Evolutionary conservation across 441 rosid species (phyloP), one percentile per base, ranked within the genome.

Genomic region (Cnidoscolus chayamansa): DNA sequence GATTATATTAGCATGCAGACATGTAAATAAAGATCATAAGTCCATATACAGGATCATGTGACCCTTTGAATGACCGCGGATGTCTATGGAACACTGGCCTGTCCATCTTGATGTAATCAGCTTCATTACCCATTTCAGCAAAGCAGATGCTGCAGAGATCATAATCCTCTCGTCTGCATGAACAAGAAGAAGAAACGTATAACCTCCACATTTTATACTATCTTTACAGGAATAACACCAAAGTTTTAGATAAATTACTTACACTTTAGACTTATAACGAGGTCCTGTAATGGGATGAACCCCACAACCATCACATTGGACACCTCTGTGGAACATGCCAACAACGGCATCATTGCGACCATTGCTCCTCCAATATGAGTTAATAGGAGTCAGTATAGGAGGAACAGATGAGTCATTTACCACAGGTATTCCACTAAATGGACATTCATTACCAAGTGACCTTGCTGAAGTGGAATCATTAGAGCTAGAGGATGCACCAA

Each of bases 121-220:
- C 76, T 64, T 78, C 95, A 17, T 78, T 85, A 57, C 96, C 99
- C 86, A 86, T 83, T 69, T 83, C 84, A 0, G 84, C 63, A 68
- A 87, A 91, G 85, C 99, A 95, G 72, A 88, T 83, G 78, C 79
- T 82, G 86, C 99, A 95, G 17, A 95, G 92, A 78, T 95, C 98
- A 81, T 84, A 95, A 83, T 95, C 81, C 43, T 82, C 86, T 79
- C 82, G 85, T 45, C 99, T 95, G 92, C 77, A 86, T 15, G 17
- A 56, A 30, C 31, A 64, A 55, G 19, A 43, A 63, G 7, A 55
- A 1, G 1, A 31, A 9, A 57, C 51, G 19, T 43, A 74, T 76
- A 59, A 73, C 58, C 32, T 16, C 43, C 10, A 0, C 62, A 65
- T 16, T 16, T 16, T 55, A 56, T 6, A 10, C 43, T 20, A 51